Base-by-base conservation (phyloP, 2,329 filamentous ascomycete genomes). In the Thielaviopsis populi region DNA sequence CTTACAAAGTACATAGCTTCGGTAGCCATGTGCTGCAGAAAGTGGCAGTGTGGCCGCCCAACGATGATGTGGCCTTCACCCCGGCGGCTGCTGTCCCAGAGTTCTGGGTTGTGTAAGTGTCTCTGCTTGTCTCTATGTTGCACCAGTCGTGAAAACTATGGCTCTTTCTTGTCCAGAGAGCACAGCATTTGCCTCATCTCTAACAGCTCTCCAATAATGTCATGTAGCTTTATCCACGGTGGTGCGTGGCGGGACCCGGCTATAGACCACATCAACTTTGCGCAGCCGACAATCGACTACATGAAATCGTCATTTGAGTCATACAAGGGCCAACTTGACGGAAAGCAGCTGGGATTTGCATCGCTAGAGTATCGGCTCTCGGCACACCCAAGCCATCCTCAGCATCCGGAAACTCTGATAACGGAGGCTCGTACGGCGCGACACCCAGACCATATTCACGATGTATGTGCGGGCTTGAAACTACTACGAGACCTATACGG, bases 291-390 rank as follows among this genome's bases (percentile, higher is more conserved):
- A 8, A 61, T 64, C 13, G 27, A 43, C 27, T 33, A 54, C 27
- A 30, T 54, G 7, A 33, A 2, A 17, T 27, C 24, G 15, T 30
- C 56, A 10, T 46, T 67, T 19, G 50, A 33, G 50, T 33, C 27
- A 33, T 54, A 54, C n/a, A 6, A 22, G 13, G 10, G 27, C 27
- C 15, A 33, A 3, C 24, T 54, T 54, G 50, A 13, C 10, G 50
- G 27, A 10, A 30, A 33, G 50, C 11, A 0, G n/a, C 59, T 54
- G 6, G 56, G 61, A 15, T 61, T 68, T 33, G 68, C 78, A 8
- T 78, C 76, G 10, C 73, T 86, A 64, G 80, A 84, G 69, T 86
- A 86, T 73, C 77, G 83, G 8, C 79, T 86, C 64, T 83, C 81
- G 0, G 76, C 79, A 3, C 70, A 78, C 59, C 78, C 81, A 2